Conservation (phyloP, 1,139 yeast species). For the Hemisphaericaspora lyxosophila region DNA sequence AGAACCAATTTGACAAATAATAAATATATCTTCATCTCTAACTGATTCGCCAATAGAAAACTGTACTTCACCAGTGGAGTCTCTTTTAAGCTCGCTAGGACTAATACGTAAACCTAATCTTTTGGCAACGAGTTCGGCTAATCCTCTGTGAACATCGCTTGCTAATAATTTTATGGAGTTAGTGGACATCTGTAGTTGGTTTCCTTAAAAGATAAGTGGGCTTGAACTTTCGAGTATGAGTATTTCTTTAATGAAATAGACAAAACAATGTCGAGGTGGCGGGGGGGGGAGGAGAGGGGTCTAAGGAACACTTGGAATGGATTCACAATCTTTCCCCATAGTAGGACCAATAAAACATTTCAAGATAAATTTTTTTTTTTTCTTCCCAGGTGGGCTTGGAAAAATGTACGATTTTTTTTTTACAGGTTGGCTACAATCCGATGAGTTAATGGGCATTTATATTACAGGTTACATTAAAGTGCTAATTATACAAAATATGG, state of each 20-base stretch:
- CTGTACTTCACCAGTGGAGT: conserved; percentile 70
- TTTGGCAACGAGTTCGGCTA: conserved; percentile 72
- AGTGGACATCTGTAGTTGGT: conserved; percentile 55
- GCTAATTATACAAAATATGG: not conserved
- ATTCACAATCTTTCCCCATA: not conserved
- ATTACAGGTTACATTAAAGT: not conserved
- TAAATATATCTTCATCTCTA: conserved; percentile 93
- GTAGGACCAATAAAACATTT: not conserved
- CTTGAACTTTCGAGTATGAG: no score
- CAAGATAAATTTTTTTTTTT: no score
- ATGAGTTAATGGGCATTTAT: not conserved
- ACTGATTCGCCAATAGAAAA: conserved; percentile 87
- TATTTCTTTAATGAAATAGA: no score
- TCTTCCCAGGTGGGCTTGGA: not conserved
- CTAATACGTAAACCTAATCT: conserved; percentile 62
- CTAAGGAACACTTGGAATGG: not conserved
- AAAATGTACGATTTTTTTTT: not conserved
- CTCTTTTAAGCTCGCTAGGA: conserved; percentile 66
- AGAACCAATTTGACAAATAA: conserved; percentile 85
- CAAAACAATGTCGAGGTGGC: no score
- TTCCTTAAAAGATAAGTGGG: no score
- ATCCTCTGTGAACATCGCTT: conserved; percentile 88
- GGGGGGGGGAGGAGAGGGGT: no score
- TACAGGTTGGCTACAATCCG: not conserved
- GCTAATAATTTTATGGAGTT: conserved; percentile 87